Percentiles rank a stretch among this genome's conserved stretches.
Conservation (phyloP, 1,284 basidiomycete genomes). For the Ceratobasidium theobromae region DNA sequence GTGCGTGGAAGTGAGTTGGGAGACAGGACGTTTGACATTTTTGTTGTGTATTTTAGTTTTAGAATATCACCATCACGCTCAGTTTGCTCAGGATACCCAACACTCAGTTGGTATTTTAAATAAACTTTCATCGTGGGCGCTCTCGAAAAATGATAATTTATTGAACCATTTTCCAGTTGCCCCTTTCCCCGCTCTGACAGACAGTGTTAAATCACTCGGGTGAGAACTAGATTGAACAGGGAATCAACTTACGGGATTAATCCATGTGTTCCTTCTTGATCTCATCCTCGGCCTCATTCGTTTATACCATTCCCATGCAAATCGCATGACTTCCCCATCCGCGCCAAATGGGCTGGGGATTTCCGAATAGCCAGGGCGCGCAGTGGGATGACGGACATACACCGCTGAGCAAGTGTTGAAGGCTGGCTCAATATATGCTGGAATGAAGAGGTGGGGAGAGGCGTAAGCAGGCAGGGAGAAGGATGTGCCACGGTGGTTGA, state of each 20-base stretch:
- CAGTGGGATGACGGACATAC: slow-evolving; percentile 95
- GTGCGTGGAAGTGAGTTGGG: not conserved
- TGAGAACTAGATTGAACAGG: not conserved
- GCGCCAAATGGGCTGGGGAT: slow-evolving; percentile 93
- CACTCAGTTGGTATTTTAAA: not conserved
- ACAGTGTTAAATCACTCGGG: not conserved
- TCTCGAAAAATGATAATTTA: not conserved
- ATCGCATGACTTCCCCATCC: slow-evolving; percentile 82
- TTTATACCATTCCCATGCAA: slow-evolving; percentile 92
- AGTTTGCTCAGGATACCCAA: not conserved
- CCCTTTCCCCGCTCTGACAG: slow-evolving; percentile 15
- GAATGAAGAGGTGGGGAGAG: slow-evolving; percentile 91
- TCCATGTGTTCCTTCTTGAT: slow-evolving; percentile 50
- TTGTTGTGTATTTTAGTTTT: slow-evolving; percentile 21
- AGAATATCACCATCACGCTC: not conserved
- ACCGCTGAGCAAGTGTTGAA: slow-evolving; percentile 91
- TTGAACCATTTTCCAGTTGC: slow-evolving; percentile 30
- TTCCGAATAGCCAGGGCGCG: slow-evolving; percentile 87
- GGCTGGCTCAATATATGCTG: slow-evolving; percentile 90
- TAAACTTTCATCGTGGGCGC: not conserved
- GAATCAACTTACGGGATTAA: slow-evolving; percentile 12
- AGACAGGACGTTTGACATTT: not conserved
- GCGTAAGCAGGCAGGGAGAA: slow-evolving; percentile 89
- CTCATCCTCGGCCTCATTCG: slow-evolving; percentile 70
- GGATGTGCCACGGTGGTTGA: slow-evolving; percentile 35